Conservation (phyloP, 1,139 yeast genomes). For the Pichia sp. region DNA sequence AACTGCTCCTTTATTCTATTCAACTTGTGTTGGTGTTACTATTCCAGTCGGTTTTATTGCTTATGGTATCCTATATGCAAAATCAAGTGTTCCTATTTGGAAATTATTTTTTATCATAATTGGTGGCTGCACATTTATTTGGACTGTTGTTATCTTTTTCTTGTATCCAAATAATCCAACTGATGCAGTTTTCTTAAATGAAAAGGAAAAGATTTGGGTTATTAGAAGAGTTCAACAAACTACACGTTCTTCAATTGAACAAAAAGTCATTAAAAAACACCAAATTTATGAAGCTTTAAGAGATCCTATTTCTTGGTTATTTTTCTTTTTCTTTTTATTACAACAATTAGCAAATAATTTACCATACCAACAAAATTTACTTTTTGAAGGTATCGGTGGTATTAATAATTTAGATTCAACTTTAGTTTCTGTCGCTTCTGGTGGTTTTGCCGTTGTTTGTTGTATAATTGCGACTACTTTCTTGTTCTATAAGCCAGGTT, state of each 20-base stretch:
- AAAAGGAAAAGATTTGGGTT: conserved; percentile 33
- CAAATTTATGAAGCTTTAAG: conserved; percentile 35
- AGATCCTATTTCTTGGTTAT: conserved; percentile 38
- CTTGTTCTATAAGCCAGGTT: conserved; percentile 21
- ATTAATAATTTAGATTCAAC: conserved; percentile 41
- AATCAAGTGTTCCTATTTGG: conserved; percentile 27
- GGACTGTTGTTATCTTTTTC: conserved; percentile 29
- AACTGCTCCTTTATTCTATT: conserved; percentile 34
- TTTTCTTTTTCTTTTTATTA: conserved; percentile 31
- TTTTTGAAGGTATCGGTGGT: conserved; percentile 32
- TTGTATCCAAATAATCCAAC: conserved; percentile 36
- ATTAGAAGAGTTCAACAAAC: conserved; percentile 32
- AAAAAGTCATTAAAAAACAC: conserved; percentile 31
- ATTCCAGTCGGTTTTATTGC: conserved; percentile 36
- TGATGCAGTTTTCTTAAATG: conserved; percentile 29
- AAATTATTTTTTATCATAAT: conserved; percentile 33
- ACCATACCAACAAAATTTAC: conserved; percentile 37
- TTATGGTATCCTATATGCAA: conserved; percentile 32
- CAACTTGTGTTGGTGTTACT: conserved; percentile 33
- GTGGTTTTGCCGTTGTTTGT: conserved; percentile 23
- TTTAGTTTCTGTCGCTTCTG: conserved; percentile 39
- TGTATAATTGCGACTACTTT: conserved; percentile 22
- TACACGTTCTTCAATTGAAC: conserved; percentile 35
- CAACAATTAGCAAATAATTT: conserved; percentile 39
- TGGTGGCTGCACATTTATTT: conserved; percentile 32